Evolutionary conservation across 768 basidiomycete genomes (phyloP).

Genomic region (Lactarius indigo): DNA sequence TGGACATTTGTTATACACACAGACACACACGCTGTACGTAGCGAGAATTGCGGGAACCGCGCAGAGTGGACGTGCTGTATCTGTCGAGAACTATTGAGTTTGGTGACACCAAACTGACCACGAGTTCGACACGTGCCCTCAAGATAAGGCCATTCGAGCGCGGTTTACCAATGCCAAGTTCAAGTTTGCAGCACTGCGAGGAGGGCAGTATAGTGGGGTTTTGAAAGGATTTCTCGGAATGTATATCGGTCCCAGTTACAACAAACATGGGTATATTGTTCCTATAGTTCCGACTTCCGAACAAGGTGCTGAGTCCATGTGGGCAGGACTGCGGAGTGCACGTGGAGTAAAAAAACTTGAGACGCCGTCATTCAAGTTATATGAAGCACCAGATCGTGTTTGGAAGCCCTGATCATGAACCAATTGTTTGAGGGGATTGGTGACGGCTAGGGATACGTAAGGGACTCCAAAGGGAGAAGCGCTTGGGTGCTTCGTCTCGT

Average conservation of each 20-base stretch:
- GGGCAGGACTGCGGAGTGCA: neutral
- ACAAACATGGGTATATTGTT: neutral
- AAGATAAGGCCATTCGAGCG: neutral
- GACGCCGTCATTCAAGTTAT: neutral
- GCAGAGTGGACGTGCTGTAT: neutral
- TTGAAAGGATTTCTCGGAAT: neutral
- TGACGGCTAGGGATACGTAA: neutral
- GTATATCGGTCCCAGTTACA: neutral
- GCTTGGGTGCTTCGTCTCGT: neutral
- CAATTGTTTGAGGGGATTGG: neutral
- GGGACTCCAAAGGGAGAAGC: too few species aligned
- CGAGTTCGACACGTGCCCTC: constrained; percentile 2
- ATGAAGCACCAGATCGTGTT: neutral
- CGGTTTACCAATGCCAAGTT: neutral
- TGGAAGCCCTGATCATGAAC: neutral
- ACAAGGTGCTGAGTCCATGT: neutral
- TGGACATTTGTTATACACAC: neutral
- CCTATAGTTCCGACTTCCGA: neutral
- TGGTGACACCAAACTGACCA: neutral
- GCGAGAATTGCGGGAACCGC: neutral
- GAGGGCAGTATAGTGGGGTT: neutral
- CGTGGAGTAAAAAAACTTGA: neutral
- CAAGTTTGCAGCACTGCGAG: neutral
- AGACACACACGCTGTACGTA: neutral
- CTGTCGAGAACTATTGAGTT: neutral